Base-by-base conservation (phyloP, 2,329 filamentous ascomycete species). In the Apiospora malaysiana region DNA sequence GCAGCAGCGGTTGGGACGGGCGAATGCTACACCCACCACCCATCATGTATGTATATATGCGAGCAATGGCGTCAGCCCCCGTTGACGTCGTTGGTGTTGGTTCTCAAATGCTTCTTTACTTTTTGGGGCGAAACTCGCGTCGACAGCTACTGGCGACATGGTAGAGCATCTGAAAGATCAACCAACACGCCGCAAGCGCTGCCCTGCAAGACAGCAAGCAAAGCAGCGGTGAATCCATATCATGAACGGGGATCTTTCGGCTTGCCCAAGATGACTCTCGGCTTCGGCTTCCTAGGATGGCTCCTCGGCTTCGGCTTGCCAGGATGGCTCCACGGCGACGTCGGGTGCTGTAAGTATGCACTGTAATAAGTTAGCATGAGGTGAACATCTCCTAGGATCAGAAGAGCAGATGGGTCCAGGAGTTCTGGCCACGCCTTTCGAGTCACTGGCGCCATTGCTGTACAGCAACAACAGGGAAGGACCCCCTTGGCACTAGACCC, bases 381-480 rank as follows among this genome's bases (percentile, higher is more conserved):
- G 4, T 59, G 51, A 63, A 63, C 56, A 37, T 37, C 16, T 21
- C 27, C 51, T 59, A 59, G 21, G 18, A 63, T 59, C 12, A 45
- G 51, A 32, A 3, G 51, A 21, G 16, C 49, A 8, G 27, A 18
- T 32, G 32, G 32, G 37, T 37, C 51, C 51, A 59, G 14, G 27
- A 10, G 25, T 32, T 21, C 51, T 59, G 40, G 56, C 56, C 56
- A 63, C 56, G 27, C 56, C 56, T 40, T 63, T 63, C 56, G 56
- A 32, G n/a, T n/a, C 18, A 63, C 3, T 32, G 40, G 18, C 21
- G 8, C 27, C 12, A 42, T n/a, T n/a, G n/a, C n/a, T n/a, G n/a
- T n/a, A n/a, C n/a, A n/a, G n/a, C 14, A 14, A 45, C 42, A 45
- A 32, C 32, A 32, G 32, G 32, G 42, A 32, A 40, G 49, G 14